Percentiles rank a stretch among this genome's conserved stretches.
phyloP scores from a whole-genome alignment of 192 early-diverging fungal genomes.

The Pilobolus umbonatus region DNA sequence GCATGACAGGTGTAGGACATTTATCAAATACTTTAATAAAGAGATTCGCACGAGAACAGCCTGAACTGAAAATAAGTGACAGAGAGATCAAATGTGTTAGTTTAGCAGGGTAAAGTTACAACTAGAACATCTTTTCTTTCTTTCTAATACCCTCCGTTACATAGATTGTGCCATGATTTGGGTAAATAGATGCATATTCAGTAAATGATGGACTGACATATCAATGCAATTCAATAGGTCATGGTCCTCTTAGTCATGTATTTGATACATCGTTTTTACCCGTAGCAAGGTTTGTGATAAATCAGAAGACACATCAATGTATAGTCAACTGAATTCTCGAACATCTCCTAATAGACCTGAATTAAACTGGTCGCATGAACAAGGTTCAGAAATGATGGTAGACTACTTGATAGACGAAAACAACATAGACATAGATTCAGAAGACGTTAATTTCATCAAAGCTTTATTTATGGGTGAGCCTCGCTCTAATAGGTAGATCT shows the following conservation, averaged over 20 bases:
- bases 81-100: slow-evolving; percentile 82
- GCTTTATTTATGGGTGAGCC: slow-evolving; percentile 62
- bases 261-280: slow-evolving; percentile 93
- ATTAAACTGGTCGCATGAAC: slow-evolving; percentile 65
- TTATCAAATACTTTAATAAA: slow-evolving; percentile 72
- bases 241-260: slow-evolving; percentile 93
- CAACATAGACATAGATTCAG: slow-evolving; percentile 59
- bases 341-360: slow-evolving; percentile 30
- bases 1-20: slow-evolving; percentile 67
- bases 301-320: neutral
- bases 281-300: slow-evolving; percentile 28
- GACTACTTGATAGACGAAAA: slow-evolving; percentile 71
- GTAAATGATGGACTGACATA: slow-evolving; percentile 31
- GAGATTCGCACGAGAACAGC: slow-evolving; percentile 65
- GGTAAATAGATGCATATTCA: slow-evolving; percentile 33
- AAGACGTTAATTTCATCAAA: slow-evolving; percentile 61
- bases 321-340: neutral
- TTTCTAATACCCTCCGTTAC: neutral
- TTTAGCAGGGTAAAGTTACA: slow-evolving; percentile 59
- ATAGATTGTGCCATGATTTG: slow-evolving; percentile 82
- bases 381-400: slow-evolving; percentile 83
- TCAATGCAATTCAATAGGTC: slow-evolving; percentile 47
- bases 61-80: slow-evolving; percentile 74
- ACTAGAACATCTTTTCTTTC: neutral
- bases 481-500: slow-evolving; percentile 37